Evolutionary conservation across 179 eudicot species (phyloP).

Genomic region (Gypsophila paniculata): DNA sequence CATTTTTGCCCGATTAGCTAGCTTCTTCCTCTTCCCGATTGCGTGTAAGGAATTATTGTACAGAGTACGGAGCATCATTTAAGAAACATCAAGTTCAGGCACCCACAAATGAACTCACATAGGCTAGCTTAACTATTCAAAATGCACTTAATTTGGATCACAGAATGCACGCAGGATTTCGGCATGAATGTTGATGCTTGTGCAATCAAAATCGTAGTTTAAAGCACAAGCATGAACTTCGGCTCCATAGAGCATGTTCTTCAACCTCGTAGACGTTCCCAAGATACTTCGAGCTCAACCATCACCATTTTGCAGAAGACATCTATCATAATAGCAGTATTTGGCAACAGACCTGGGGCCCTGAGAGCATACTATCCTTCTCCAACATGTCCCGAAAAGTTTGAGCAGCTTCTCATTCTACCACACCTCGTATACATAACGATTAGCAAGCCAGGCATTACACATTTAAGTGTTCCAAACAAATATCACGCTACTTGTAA

Average conservation of each 20-base stretch:
- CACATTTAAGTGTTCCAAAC: constrained; percentile 2
- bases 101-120: too few species aligned
- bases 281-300: constrained; percentile 31
- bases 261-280: constrained; percentile 31
- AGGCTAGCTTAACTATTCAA: too few species aligned
- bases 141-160: too few species aligned
- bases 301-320: constrained; percentile 28
- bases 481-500: constrained; percentile 24
- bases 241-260: constrained; percentile 34
- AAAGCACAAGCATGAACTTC: constrained; percentile 45
- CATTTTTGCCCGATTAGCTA: too few species aligned
- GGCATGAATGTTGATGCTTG: background rate
- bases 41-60: too few species aligned
- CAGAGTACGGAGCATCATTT: too few species aligned
- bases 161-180: background rate
- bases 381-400: constrained; percentile 43
- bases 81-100: too few species aligned
- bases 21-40: too few species aligned
- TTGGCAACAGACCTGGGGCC: constrained; percentile 46
- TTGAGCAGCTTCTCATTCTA: constrained; percentile 46
- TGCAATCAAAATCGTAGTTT: constrained; percentile 29
- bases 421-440: constrained; percentile 66
- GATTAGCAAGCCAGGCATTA: constrained; percentile 52
- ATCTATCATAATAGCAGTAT: constrained; percentile 28
- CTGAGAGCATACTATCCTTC: constrained; percentile 56